Conservation (phyloP, 2,329 filamentous ascomycete species). For the Exophiala bonariae region DNA sequence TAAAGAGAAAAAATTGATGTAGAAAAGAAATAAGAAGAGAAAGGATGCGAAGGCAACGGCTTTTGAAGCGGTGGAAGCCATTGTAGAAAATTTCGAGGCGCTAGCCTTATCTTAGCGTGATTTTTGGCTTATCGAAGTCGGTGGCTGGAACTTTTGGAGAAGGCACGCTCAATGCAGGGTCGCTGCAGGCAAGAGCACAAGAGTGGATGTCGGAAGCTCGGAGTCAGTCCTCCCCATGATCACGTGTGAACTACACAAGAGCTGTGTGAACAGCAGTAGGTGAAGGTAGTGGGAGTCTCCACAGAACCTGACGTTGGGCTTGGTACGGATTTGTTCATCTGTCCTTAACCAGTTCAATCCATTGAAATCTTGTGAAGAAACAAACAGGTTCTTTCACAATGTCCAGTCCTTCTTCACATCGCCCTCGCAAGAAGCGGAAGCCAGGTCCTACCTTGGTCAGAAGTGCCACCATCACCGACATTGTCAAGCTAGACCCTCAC, state of each 20-base stretch:
- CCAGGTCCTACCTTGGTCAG: slow-evolving; percentile 27
- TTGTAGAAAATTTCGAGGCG: slow-evolving; percentile 11
- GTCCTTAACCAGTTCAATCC: not conserved
- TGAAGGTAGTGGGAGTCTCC: too few species aligned
- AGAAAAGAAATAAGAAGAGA: slow-evolving; percentile 5
- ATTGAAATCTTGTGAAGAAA: too few species aligned
- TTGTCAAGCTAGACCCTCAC: slow-evolving; percentile 43
- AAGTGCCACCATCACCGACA: slow-evolving; percentile 40
- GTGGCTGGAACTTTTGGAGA: slow-evolving; percentile 1
- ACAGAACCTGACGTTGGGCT: too few species aligned
- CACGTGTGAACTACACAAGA: too few species aligned
- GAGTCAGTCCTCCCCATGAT: too few species aligned
- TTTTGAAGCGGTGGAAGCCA: not conserved
- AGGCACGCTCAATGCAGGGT: not conserved
- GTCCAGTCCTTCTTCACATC: slow-evolving; percentile 34
- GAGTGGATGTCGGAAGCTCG: too few species aligned
- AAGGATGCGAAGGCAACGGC: slow-evolving; percentile 1
- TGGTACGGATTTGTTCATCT: too few species aligned
- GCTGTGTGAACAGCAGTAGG: too few species aligned
- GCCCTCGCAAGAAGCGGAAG: slow-evolving; percentile 49
- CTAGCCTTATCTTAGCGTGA: slow-evolving; percentile 13
- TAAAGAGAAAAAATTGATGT: slow-evolving; percentile 1
- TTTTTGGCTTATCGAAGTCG: slow-evolving; percentile 10
- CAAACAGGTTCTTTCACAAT: slow-evolving; percentile 6
- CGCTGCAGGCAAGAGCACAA: too few species aligned